Base-by-base conservation (phyloP, 106 monocot species). In the Posidonia australis region DNA sequence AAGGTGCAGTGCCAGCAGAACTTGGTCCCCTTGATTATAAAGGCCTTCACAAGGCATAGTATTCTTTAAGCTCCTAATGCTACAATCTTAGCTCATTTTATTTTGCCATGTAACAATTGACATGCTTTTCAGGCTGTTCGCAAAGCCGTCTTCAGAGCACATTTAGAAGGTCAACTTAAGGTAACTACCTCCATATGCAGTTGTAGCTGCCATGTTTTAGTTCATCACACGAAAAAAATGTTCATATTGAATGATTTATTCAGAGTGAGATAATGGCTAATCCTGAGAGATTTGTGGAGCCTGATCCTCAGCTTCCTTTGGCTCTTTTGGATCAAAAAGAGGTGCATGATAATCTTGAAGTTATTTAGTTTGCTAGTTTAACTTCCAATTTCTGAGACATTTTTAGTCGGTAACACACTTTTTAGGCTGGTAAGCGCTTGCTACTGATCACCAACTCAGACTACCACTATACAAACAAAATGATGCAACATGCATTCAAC, bases 291-390 rank as follows among this genome's bases (percentile, higher is more conserved):
- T 94, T 94, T 78, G 86, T 89, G 44, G 94, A 94, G 64, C 86
- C 90, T 55, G 94, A 94, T 70, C 82, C 89, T 42, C 86, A 94
- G 72, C 79, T 94, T 58, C 89, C 94, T 67, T 78, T 94, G 70
- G 89, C 86, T 64, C 89, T 94, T 68, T 77, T 94, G 57, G 94
- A 94, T 82, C 94, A 94, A 80, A 94, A 94, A 52, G 94, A 94
- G 94, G 94, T 86, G 27, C 2, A 36, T 25, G 21, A 58, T 52
- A 31, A 42, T 62, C 21, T 56, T 21, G 13, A 42, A 36, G 5
- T 42, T 13, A 11, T 56, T 68, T 43, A 51, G 24, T 44, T 48
- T 49, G 41, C 14, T 45, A 42, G 1, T 29, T 28, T 58, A 30
- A 43, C 9, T 63, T 25, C 22, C 16, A 14, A 42, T 13, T 52